Evolutionary conservation across 345 rosid genomes (phyloP).

Genomic region (Triadica sebifera): DNA sequence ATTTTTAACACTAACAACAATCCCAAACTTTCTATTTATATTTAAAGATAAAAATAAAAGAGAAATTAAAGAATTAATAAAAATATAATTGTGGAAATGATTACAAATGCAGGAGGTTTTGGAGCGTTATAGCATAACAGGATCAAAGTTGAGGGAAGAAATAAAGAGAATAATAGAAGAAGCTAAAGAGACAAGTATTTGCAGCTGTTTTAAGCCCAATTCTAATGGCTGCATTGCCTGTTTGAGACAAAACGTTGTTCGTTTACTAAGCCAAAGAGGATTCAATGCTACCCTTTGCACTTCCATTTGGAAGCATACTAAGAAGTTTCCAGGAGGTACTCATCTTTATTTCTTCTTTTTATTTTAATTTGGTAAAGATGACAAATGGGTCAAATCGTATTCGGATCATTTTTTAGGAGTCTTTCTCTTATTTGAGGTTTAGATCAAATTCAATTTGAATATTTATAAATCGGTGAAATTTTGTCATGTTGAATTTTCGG

Average conservation of each 20-base stretch:
- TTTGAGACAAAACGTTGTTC: slow-evolving; percentile 33
- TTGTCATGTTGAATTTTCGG: too few species aligned
- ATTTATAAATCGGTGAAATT: too few species aligned
- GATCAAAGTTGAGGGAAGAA: slow-evolving; percentile 34
- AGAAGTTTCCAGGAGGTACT: slow-evolving; percentile 43
- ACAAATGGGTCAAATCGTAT: too few species aligned
- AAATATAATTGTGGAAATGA: background rate
- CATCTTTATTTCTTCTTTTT: background rate
- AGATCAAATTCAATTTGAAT: too few species aligned
- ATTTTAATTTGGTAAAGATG: background rate
- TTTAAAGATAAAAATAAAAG: too few species aligned
- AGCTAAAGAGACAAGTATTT: slow-evolving; percentile 25
- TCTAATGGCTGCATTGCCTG: slow-evolving; percentile 33
- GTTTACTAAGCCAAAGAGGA: slow-evolving; percentile 31
- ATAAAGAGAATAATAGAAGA: slow-evolving; percentile 23
- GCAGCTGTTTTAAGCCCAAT: slow-evolving; percentile 30
- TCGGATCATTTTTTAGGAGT: too few species aligned
- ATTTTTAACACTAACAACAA: too few species aligned
- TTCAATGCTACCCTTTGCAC: slow-evolving; percentile 34
- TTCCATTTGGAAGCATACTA: slow-evolving; percentile 45
- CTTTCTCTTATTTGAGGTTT: too few species aligned
- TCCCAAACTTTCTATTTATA: too few species aligned
- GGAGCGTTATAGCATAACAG: slow-evolving; percentile 25
- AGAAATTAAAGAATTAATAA: too few species aligned
- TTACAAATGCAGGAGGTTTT: slow-evolving; percentile 37